Percentiles rank a stretch among this genome's conserved stretches.
phyloP scores from a whole-genome alignment of 1,284 basidiomycete genomes.

The Cryptococcus sp. region DNA sequence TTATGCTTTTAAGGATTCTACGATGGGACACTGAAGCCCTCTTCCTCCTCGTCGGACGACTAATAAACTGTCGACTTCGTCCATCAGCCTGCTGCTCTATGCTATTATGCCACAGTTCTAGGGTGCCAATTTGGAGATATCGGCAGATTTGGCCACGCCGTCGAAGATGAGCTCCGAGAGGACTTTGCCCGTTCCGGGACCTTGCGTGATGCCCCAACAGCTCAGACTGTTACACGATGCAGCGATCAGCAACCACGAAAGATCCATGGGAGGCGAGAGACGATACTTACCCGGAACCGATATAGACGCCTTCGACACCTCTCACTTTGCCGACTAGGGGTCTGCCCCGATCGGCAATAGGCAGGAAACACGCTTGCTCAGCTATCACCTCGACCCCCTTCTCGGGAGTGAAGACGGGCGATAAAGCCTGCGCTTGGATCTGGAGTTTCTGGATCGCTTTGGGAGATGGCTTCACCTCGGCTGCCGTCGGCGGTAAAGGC shows the following conservation, averaged over 20 bases:
- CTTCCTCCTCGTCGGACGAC: too few relatives aligned
- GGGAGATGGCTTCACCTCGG: constrained; percentile 51
- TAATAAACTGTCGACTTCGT: neutral
- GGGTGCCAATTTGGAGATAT: constrained; percentile 56
- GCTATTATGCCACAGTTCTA: constrained; percentile 12
- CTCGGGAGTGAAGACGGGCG: constrained; percentile 49
- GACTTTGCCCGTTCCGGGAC: constrained; percentile 59
- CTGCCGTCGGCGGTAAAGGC: constrained; percentile 49
- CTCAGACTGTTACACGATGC: constrained; percentile 28
- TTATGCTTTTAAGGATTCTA: too few relatives aligned
- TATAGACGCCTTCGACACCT: constrained; percentile 54
- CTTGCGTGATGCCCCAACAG: constrained; percentile 49
- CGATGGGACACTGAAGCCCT: too few relatives aligned
- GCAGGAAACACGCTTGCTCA: constrained; percentile 61
- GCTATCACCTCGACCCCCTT: constrained; percentile 49
- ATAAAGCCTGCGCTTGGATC: constrained; percentile 54
- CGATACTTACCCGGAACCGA: constrained; percentile 49
- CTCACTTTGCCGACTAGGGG: constrained; percentile 58
- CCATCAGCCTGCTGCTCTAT: neutral
- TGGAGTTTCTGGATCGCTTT: constrained; percentile 53
- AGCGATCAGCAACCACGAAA: neutral
- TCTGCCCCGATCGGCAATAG: constrained; percentile 57
- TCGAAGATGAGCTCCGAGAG: constrained; percentile 59
- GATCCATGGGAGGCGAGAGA: neutral
- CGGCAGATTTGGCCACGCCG: constrained; percentile 57